Evolutionary conservation across 495 filamentous ascomycete species (phyloP), one percentile per base, ranked within the genome.

Genomic region (Neurospora tetraspora): DNA sequence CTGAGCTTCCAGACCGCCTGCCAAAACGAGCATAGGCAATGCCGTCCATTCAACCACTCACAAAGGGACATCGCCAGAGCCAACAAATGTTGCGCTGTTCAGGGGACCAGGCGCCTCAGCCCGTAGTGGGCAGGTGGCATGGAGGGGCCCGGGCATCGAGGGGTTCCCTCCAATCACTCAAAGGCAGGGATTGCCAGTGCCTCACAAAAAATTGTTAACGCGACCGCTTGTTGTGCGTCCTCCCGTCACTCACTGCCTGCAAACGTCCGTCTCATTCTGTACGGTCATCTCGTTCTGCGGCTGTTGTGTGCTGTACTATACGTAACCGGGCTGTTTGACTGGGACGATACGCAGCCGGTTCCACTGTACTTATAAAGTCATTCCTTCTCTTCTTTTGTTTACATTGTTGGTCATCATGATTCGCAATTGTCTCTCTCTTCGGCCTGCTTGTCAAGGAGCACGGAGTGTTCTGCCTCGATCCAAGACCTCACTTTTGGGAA

Each of bases 371-470:
- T 34, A 34, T 61, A 61, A 61, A 14, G 43, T 71, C 59, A n/a
- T 71, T 75, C 53, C 39, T 73, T 68, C 40, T 43, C 59, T 23
- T 34, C 8, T 5, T 59, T 39, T 39, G 53, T 40, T 38, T 72
- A 45, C 38, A 18, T 77, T 74, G 53, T 65, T 34, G 53, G 6
- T 34, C 65, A 73, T 70, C 39, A 80, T 80, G 78, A 72, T 78
- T 73, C 79, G 79, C 68, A 73, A 73, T 4, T 76, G 70, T 36
- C 43, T 75, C 61, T 34, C 75, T 40, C 69, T 73, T 40, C 76
- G 75, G 61, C 45, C 76, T 31, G 75, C 73, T 59, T 75, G 68
- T 74, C 79, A 74, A n/a, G 76, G 75, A 71, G 74, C 74, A 11
- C 76, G 68, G 73, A 76, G 73, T 27, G 61, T 70, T 74, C 69